Percentiles rank a stretch among this genome's conserved stretches.
These are phyloP conservation scores for Diophrys appendiculata DNA, from an alignment of 73 alveolate genomes.

Conservation along the genomic window DNA sequence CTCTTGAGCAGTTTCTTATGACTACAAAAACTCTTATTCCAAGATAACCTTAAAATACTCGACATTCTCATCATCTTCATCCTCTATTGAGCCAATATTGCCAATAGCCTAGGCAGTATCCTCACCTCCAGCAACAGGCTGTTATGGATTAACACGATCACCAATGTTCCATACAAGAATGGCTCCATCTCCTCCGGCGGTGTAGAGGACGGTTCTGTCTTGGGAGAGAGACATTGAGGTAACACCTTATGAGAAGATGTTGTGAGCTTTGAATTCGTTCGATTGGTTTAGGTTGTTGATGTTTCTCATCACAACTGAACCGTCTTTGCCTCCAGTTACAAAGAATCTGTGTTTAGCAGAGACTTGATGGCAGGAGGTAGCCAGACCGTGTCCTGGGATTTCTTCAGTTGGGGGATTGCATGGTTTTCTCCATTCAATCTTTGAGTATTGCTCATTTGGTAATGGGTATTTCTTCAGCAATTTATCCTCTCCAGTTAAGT, in stretches of 20 bases:
- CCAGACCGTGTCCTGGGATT: slow-evolving; percentile 85
- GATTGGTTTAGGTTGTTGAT: slow-evolving; percentile 66
- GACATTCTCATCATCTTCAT: slow-evolving; percentile 43
- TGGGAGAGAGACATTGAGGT: slow-evolving; percentile 80
- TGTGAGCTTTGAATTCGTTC: slow-evolving; percentile 86
- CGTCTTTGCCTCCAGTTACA: slow-evolving; percentile 93
- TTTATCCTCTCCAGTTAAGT: slow-evolving; percentile 87
- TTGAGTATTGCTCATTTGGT: slow-evolving; percentile 84
- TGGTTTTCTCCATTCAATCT: slow-evolving; percentile 82
- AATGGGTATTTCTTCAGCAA: slow-evolving; percentile 83
- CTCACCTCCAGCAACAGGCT: slow-evolving; percentile 51
- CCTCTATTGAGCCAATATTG: slow-evolving; percentile 51
- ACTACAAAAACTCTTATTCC: slow-evolving; percentile 58
- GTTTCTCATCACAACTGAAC: slow-evolving; percentile 83
- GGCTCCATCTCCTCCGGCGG: slow-evolving; percentile 95
- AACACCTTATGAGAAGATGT: slow-evolving; percentile 86
- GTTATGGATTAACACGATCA: slow-evolving; percentile 47
- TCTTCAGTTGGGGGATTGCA: slow-evolving; percentile 93
- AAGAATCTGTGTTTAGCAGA: slow-evolving; percentile 71
- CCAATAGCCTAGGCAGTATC: slow-evolving; percentile 57
- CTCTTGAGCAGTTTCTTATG: slow-evolving; percentile 69
- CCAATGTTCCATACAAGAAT: slow-evolving; percentile 82
- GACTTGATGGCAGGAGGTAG: slow-evolving; percentile 68
- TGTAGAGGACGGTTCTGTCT: slow-evolving; percentile 72
- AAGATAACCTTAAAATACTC: slow-evolving; percentile 58